Evolutionary conservation across 257 asterid species (phyloP), one percentile per base, ranked within the genome.

Genomic region (Solanum pimpinellifolium): DNA sequence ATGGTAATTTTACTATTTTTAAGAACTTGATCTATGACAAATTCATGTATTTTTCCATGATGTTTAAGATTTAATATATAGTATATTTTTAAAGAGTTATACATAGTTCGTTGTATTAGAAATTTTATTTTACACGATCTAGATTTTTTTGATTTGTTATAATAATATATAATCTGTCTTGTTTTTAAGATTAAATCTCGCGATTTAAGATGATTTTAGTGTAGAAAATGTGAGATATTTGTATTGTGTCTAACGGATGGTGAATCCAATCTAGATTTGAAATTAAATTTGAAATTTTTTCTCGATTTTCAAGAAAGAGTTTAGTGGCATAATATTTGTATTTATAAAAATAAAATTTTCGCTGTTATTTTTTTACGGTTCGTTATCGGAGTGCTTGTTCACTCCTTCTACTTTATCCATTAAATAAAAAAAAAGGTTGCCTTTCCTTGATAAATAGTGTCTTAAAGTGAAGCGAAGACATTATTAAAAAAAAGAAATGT

Each of bases 1-100:
- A 59, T 59, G 66, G 39, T 59, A 59, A 20, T 59, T 59, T 59
- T 59, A 59, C 66, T 59, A 59, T 20, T 56, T 3, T 56, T 56
- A 56, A 20, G 66, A 56, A 56, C 25, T 56, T 56, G 66, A 56
- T 56, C 5, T 56, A 56, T 56, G 65, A 0, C 65, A 56, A 56
- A 56, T 1, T 2, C 65, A 56, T 56, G 65, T 20, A 20, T 0
- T 56, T 0, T 18, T 56, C 0, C 7, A 56, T 2, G 11, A 20
- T 56, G 66, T 56, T 56, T 56, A 20, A 56, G 66, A 20, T 56
- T 56, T 56, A 56, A 56, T 56, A 20, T 7, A 56, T 49, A 49
- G 59, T 49, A 49, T 2, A 49, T 20, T 6, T 49, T 49, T 49
- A 5, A 16, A 49, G 60, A 23, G 60, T 49, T 49, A 49, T 49